Percentiles rank a stretch among this genome's conserved stretches.
Evolutionary conservation across 805 yeast genomes (phyloP).

Genomic region (Candida multigemmis): DNA sequence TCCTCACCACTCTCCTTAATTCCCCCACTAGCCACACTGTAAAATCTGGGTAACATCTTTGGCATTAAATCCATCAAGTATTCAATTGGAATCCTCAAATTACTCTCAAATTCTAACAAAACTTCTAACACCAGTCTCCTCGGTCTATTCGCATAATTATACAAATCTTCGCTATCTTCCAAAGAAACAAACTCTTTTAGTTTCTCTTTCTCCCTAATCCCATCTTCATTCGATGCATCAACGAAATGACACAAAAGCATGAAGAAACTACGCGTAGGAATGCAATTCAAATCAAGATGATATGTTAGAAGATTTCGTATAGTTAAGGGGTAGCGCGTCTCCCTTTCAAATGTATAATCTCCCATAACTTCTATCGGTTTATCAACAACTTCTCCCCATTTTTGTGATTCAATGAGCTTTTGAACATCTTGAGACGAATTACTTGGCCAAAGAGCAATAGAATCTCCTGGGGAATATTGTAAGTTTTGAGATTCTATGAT

Average conservation of each 20-base stretch:
- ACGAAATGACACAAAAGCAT: constrained; percentile 61
- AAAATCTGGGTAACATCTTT: constrained; percentile 67
- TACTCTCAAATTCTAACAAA: constrained; percentile 68
- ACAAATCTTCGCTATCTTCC: constrained; percentile 73
- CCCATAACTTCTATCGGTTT: constrained; percentile 33
- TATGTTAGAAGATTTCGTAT: constrained; percentile 63
- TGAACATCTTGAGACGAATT: constrained; percentile 62
- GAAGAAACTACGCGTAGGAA: constrained; percentile 83
- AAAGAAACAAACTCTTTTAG: constrained; percentile 63
- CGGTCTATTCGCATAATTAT: constrained; percentile 89
- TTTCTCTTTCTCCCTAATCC: constrained; percentile 67
- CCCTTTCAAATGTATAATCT: no score
- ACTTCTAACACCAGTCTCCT: constrained; percentile 82
- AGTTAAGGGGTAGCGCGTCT: no score
- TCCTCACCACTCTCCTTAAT: constrained; percentile 27
- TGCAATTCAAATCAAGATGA: constrained; percentile 73
- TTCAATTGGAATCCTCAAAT: constrained; percentile 63
- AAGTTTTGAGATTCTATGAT: constrained; percentile 27
- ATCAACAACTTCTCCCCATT: constrained; percentile 71
- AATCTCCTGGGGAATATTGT: constrained; percentile 68
- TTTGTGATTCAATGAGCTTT: constrained; percentile 55
- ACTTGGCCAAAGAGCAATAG: constrained; percentile 65
- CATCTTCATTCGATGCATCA: constrained; percentile 38
- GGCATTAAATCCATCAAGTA: constrained; percentile 76
- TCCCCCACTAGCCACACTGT: constrained; percentile 84